These are phyloP conservation scores for Penicillium tannophilum DNA, from an alignment of 495 filamentous ascomycete genomes.

Conservation along the genomic window DNA sequence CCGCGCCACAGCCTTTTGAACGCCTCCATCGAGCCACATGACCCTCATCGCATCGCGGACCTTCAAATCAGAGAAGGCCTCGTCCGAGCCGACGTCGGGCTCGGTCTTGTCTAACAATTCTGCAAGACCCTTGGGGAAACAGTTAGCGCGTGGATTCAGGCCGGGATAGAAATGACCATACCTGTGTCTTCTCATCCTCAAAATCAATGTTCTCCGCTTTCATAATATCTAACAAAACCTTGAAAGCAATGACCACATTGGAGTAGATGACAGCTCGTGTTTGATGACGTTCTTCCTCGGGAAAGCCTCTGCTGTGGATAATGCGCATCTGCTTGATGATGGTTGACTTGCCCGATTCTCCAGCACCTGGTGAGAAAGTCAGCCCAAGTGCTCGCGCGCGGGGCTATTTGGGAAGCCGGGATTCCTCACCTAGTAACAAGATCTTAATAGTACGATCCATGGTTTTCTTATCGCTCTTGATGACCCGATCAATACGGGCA, in stretches of 20 bases:
- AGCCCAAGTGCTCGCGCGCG: slow-evolving; percentile 12
- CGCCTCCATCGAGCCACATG: slow-evolving; percentile 82
- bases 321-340: slow-evolving; percentile 99
- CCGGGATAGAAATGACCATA: slow-evolving; percentile 30
- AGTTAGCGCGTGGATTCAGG: slow-evolving; percentile 9
- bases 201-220: slow-evolving; percentile 77
- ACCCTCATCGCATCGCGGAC: slow-evolving; percentile 74
- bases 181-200: slow-evolving; percentile 73
- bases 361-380: slow-evolving; percentile 66
- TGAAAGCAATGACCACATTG: slow-evolving; percentile 87
- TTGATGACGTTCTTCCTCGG: slow-evolving; percentile 85
- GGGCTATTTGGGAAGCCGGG: background rate
- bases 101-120: slow-evolving; percentile 49
- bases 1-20: slow-evolving; percentile 82
- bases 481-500: slow-evolving; percentile 71
- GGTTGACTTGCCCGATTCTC: slow-evolving; percentile 97
- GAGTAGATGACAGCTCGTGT: slow-evolving; percentile 93
- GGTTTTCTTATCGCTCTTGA: slow-evolving; percentile 81
- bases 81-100: slow-evolving; percentile 75
- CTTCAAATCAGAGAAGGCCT: slow-evolving; percentile 67
- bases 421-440: slow-evolving; percentile 67
- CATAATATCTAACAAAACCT: slow-evolving; percentile 92
- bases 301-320: slow-evolving; percentile 93
- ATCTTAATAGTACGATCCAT: slow-evolving; percentile 82
- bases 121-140: slow-evolving; percentile 32